Percentiles rank a stretch among this genome's conserved stretches.
Conservation (phyloP, 441 rosid species). For the Croton setiger region DNA sequence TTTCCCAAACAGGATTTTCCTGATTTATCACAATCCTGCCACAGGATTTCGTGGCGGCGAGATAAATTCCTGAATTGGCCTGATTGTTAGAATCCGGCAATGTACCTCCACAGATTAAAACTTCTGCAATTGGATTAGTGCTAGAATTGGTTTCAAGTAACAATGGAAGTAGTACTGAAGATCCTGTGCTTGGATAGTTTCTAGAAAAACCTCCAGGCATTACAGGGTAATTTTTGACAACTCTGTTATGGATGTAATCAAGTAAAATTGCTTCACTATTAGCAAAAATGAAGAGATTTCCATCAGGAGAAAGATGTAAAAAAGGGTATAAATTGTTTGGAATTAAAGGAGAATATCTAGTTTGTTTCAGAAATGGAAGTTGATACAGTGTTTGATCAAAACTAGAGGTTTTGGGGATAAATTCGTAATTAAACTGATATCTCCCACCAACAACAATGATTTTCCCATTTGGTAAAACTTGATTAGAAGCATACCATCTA, state of each 20-base stretch:
- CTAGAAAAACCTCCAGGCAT: constrained; percentile 57
- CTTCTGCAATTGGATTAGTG: constrained; percentile 20
- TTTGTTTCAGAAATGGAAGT: constrained; percentile 51
- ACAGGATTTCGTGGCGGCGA: constrained; percentile 49
- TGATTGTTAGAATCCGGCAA: constrained; percentile 30
- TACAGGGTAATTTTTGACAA: constrained; percentile 47
- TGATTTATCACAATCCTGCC: constrained; percentile 55
- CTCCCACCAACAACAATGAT: constrained; percentile 67
- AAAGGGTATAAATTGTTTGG: constrained; percentile 77
- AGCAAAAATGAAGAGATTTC: constrained; percentile 66
- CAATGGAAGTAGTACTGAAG: constrained; percentile 59
- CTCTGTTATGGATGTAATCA: constrained; percentile 41
- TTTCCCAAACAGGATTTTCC: constrained; percentile 41
- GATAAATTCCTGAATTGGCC: constrained; percentile 46
- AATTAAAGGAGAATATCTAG: constrained; percentile 44
- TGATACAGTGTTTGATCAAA: constrained; percentile 13
- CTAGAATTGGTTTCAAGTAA: constrained; percentile 17
- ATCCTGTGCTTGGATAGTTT: constrained; percentile 64
- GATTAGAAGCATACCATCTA: constrained; percentile 53
- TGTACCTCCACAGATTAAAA: constrained; percentile 66
- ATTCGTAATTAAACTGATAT: constrained; percentile 57
- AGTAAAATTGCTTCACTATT: constrained; percentile 51
- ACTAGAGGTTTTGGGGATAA: constrained; percentile 46
- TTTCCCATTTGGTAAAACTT: constrained; percentile 48
- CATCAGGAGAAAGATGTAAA: constrained; percentile 64